A percentile compares a stretch with the other conserved stretches of the same genome.
Conservation (phyloP, 2,329 filamentous ascomycete species). For the Dactylellina drechsleri region DNA sequence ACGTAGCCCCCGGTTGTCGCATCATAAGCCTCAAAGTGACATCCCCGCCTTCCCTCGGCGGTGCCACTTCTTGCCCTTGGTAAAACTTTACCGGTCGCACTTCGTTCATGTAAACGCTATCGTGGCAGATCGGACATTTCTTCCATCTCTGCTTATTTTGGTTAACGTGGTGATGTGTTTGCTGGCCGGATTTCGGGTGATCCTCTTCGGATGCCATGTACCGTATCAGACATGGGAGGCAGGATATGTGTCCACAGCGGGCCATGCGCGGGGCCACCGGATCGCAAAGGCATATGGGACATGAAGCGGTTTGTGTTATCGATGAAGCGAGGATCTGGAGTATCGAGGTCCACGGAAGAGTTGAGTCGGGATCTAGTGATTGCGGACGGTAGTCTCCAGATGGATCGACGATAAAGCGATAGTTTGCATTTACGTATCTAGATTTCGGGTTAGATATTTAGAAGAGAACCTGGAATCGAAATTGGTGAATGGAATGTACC, state of each 20-base stretch:
- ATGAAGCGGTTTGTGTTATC: slow-evolving; percentile 86
- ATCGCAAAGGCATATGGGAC: slow-evolving; percentile 92
- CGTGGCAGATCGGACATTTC: slow-evolving; percentile 96
- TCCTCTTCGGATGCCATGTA: slow-evolving; percentile 91
- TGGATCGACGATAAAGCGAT: slow-evolving; percentile 93
- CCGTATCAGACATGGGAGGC: slow-evolving; percentile 87
- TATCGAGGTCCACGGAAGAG: slow-evolving; percentile 89
- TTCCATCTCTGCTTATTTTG: slow-evolving; percentile 74
- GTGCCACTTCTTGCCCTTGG: slow-evolving; percentile 81
- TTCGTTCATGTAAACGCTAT: slow-evolving; percentile 90
- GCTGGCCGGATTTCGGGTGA: slow-evolving; percentile 70
- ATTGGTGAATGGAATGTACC: slow-evolving; percentile 64
- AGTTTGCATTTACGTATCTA: slow-evolving; percentile 93
- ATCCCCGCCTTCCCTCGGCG: slow-evolving; percentile 85
- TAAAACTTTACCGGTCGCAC: slow-evolving; percentile 91
- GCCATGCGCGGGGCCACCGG: slow-evolving; percentile 97
- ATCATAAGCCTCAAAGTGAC: slow-evolving; percentile 88
- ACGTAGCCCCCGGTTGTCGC: slow-evolving; percentile 79
- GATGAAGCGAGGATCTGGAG: slow-evolving; percentile 90
- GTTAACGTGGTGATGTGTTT: slow-evolving; percentile 59
- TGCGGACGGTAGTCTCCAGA: slow-evolving; percentile 81
- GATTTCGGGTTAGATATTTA: background rate
- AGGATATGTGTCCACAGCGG: slow-evolving; percentile 96
- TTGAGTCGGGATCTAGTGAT: slow-evolving; percentile 84
- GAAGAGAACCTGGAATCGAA: slow-evolving; percentile 23